These are phyloP conservation scores for Jasminum sambac DNA, from an alignment of 257 asterid genomes.

Conservation along the genomic window DNA sequence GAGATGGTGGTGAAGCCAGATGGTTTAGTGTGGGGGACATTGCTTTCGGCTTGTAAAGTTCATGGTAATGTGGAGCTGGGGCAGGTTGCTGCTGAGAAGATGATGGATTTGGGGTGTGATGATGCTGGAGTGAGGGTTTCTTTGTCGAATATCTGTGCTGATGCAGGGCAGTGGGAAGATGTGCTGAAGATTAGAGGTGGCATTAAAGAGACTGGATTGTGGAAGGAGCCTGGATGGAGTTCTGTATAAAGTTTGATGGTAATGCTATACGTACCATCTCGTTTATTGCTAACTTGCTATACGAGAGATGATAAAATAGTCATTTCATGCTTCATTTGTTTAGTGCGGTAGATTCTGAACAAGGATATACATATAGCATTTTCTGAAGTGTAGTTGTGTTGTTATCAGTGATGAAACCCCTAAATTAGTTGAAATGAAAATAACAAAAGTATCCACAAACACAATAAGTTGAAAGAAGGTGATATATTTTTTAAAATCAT, in stretches of 20 bases:
- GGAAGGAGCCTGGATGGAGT: constrained; percentile 80
- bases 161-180: constrained; percentile 74
- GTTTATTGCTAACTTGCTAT: too few relatives aligned
- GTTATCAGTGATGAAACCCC: too few relatives aligned
- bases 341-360: too few relatives aligned
- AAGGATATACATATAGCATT: too few relatives aligned
- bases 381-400: too few relatives aligned
- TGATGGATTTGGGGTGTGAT: constrained; percentile 51
- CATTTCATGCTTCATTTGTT: too few relatives aligned
- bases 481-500: too few relatives aligned
- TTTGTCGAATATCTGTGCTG: constrained; percentile 67
- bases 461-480: too few relatives aligned
- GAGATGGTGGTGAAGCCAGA: constrained; percentile 60
- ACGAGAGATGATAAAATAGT: neutral
- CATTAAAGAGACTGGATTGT: constrained; percentile 47
- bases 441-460: too few relatives aligned
- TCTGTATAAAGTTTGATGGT: constrained; percentile 34
- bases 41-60: constrained; percentile 71
- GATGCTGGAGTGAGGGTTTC: constrained; percentile 63
- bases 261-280: too few relatives aligned
- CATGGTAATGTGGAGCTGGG: constrained; percentile 63
- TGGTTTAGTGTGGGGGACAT: constrained; percentile 64
- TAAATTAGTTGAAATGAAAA: too few relatives aligned
- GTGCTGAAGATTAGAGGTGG: constrained; percentile 50
- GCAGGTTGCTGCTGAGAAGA: constrained; percentile 53